Evolutionary conservation across 2,329 filamentous ascomycete genomes (phyloP), one percentile per base, ranked within the genome.

Genomic region (Proliferodiscus dingleyae): DNA sequence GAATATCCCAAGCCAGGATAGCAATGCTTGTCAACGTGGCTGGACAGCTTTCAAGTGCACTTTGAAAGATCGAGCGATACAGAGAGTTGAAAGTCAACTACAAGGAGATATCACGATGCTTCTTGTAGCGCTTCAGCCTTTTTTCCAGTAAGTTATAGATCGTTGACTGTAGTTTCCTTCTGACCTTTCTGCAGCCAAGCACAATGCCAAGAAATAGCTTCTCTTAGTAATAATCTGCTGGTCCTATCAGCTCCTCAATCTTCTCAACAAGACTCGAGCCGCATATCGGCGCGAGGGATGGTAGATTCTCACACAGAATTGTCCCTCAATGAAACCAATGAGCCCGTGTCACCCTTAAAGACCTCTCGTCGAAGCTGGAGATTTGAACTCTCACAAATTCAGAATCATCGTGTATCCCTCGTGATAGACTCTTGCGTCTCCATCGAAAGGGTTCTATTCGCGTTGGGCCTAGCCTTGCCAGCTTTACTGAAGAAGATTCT

Each of bases 61-160:
- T 5, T 26, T 49, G 30, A 46, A 42, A 33, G 44, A 46, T 5
- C 43, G 42, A 24, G 45, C 30, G 4, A 49, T 49, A 11, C 26
- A 42, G 5, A 45, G 40, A 6, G 19, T 52, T n/a, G 46, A 52
- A 34, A 7, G 18, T 29, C 43, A 52, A 45, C 22, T 52, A 16
- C 22, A 23, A 28, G 43, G 40, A 4, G 36, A 49, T 42, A 34
- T 52, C 18, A 45, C 37, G 40, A 47, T 47, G 40, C 46, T 52
- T 7, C 39, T 49, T 18, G n/a, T 49, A 7, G 28, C 46, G 7
- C 43, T 49, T 26, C 46, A 52, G 19, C 46, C 44, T 8, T 49
- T 52, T 18, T 49, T 46, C 18, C 37, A 51, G 49, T 48, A 23
- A 33, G 37, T 34, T 6, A n/a, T 28, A 3, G 11, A 6, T n/a